These are phyloP conservation scores for Penicillium macrosclerotiorum DNA, from an alignment of 495 filamentous ascomycete species.

Conservation along the genomic window DNA sequence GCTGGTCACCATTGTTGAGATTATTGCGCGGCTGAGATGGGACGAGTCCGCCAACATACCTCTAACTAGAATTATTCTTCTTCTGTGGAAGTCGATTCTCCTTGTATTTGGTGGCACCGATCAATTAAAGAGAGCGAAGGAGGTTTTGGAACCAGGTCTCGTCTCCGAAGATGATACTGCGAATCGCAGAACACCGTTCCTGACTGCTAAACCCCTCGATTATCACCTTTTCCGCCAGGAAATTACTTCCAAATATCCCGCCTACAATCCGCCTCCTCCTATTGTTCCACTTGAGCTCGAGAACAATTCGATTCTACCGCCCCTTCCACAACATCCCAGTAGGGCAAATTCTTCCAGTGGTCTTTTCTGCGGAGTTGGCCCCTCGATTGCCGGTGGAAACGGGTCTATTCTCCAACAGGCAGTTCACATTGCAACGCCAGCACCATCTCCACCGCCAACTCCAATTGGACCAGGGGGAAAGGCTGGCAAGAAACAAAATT, in stretches of 20 bases:
- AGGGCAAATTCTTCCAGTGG: slow-evolving; percentile 42
- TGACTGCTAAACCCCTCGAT: slow-evolving; percentile 90
- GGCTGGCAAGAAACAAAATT: slow-evolving; percentile 96
- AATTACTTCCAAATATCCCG: slow-evolving; percentile 97
- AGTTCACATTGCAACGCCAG: slow-evolving; percentile 96
- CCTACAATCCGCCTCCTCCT: slow-evolving; percentile 85
- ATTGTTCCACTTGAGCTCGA: slow-evolving; percentile 84
- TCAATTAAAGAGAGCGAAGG: slow-evolving; percentile 72
- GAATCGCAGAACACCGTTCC: slow-evolving; percentile 51
- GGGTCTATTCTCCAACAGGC: slow-evolving; percentile 92
- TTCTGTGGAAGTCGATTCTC: slow-evolving; percentile 89
- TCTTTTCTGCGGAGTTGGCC: slow-evolving; percentile 42
- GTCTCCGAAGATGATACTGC: slow-evolving; percentile 32
- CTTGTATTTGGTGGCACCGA: slow-evolving; percentile 76
- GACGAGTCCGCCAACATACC: slow-evolving; percentile 71
- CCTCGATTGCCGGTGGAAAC: slow-evolving; percentile 41
- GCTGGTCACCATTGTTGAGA: slow-evolving; percentile 68
- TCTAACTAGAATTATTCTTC: slow-evolving; percentile 65
- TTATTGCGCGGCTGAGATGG: slow-evolving; percentile 79
- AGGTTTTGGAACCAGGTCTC: slow-evolving; percentile 42
- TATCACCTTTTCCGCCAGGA: slow-evolving; percentile 97
- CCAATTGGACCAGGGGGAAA: slow-evolving; percentile 86
- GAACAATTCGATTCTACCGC: slow-evolving; percentile 85
- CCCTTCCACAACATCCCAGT: slow-evolving; percentile 70
- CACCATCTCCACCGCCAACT: slow-evolving; percentile 93